Conservation (phyloP, 331 rosid species). For the Dryas integrifolia region DNA sequence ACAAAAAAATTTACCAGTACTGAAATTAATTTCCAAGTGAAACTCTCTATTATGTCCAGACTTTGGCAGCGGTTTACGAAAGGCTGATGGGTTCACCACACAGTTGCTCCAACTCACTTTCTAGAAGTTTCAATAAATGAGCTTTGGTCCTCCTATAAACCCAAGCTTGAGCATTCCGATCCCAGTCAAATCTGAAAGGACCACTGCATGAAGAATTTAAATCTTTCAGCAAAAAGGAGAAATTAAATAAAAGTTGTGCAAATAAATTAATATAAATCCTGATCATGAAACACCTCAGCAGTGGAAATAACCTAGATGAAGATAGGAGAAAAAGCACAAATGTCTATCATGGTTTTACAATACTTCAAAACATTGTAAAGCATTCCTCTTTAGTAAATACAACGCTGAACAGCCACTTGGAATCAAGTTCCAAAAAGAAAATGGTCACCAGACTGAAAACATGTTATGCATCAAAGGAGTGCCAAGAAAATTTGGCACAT, state of each 20-base stretch:
- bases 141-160: conserved; percentile 69
- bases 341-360: neutral
- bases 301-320: neutral
- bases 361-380: neutral
- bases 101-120: conserved; percentile 60
- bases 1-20: neutral
- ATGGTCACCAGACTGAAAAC: neutral
- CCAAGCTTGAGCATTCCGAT: conserved; percentile 61
- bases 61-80: conserved; percentile 29
- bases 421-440: neutral
- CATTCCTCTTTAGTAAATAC: neutral
- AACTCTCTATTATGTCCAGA: neutral
- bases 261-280: neutral
- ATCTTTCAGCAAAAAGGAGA: neutral
- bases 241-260: neutral
- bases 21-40: neutral
- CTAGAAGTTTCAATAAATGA: conserved; percentile 49
- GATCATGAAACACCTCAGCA: neutral
- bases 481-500: neutral
- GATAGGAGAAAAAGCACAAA: neutral
- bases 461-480: neutral
- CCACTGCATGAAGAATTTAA: conserved; percentile 57
- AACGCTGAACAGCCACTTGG: neutral
- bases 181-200: conserved; percentile 91
- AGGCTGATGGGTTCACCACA: conserved; percentile 68